Percentiles rank a stretch among this genome's conserved stretches.
Evolutionary conservation across 2,329 filamentous ascomycete species (phyloP).

Genomic region (Penicillium glabrum): DNA sequence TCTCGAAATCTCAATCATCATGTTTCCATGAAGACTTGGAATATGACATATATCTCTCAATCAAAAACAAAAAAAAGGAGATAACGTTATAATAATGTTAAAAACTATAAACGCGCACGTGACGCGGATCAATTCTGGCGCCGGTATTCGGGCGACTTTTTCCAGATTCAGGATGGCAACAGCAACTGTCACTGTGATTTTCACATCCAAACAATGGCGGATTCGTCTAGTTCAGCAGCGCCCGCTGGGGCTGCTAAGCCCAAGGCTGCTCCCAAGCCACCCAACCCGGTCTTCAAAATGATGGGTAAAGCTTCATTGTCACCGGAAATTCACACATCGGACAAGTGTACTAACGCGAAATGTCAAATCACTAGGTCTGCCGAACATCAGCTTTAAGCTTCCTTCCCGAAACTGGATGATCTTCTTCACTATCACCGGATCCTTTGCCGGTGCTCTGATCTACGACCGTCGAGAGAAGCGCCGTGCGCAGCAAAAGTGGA

Average conservation of each 20-base stretch:
- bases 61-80: background rate
- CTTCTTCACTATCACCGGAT: constrained; percentile 76
- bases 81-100: background rate
- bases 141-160: constrained; percentile 18
- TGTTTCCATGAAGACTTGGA: background rate
- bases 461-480: constrained; percentile 94
- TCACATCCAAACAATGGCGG: constrained; percentile 31
- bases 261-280: constrained; percentile 43
- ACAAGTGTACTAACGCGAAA: constrained; percentile 11
- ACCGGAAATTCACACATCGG: background rate
- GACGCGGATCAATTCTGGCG: constrained; percentile 14
- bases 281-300: constrained; percentile 74
- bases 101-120: constrained; percentile 12
- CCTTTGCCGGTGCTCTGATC: constrained; percentile 76
- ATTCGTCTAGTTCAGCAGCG: constrained; percentile 36
- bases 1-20: background rate
- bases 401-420: constrained; percentile 98
- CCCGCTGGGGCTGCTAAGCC: constrained; percentile 38
- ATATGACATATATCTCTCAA: background rate
- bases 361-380: constrained; percentile 61
- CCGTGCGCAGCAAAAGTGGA: constrained; percentile 82
- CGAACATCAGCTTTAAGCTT: constrained; percentile 76
- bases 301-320: constrained; percentile 50
- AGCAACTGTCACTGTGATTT: background rate
- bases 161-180: constrained; percentile 1